phyloP scores from a whole-genome alignment of 306 rosid species.

The Heteromeles arbutifolia region DNA sequence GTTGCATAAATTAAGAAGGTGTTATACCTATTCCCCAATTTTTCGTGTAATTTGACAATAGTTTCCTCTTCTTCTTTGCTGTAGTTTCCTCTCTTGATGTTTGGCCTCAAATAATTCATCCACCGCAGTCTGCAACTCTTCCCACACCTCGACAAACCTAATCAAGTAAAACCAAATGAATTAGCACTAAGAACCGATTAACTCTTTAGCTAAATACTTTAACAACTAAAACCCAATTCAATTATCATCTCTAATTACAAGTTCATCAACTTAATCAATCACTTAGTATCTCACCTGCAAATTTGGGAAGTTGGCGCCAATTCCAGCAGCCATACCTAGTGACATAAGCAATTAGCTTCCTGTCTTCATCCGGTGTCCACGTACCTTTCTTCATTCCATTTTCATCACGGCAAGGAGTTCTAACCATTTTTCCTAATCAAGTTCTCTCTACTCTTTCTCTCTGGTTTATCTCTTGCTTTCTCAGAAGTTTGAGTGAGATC shows the following conservation, averaged over 20 bases:
- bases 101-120: slow-evolving; percentile 55
- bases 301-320: slow-evolving; percentile 90
- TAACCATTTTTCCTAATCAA: slow-evolving; percentile 34
- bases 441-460: not conserved
- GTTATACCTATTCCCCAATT: slow-evolving; percentile 44
- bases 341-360: slow-evolving; percentile 62
- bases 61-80: slow-evolving; percentile 48
- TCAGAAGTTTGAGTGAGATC: not conserved
- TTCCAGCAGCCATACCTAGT: slow-evolving; percentile 78
- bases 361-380: slow-evolving; percentile 83
- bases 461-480: not conserved
- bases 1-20: not conserved
- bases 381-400: slow-evolving; percentile 73
- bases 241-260: not conserved
- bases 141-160: slow-evolving; percentile 58
- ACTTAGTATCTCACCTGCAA: slow-evolving; percentile 48
- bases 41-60: slow-evolving; percentile 29
- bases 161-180: not conserved
- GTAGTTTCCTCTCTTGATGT: slow-evolving; percentile 57
- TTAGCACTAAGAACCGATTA: not conserved
- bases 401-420: slow-evolving; percentile 56
- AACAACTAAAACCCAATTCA: not conserved
- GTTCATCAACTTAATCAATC: not conserved
- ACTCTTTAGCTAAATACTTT: no score
- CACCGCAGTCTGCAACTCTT: slow-evolving; percentile 72